Evolutionary conservation across 177 flowering plant genomes (phyloP), one percentile per base, ranked within the genome.

Genomic region (Telopea speciosissima): DNA sequence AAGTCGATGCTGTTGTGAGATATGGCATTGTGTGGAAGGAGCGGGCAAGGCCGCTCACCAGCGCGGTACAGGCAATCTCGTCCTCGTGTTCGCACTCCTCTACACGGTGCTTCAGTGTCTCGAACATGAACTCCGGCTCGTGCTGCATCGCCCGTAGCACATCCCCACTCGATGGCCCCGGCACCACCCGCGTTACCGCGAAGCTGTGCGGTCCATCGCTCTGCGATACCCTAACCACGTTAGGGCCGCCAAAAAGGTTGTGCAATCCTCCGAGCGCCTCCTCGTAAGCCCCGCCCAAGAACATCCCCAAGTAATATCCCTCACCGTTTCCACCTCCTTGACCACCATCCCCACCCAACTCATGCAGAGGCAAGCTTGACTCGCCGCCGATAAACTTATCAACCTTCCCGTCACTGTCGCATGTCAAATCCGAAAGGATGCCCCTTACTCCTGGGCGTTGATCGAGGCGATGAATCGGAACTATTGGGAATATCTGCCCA

Each of bases 231-330:
- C 97, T 88, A 24, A 91, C 91, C 16, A 96, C 93, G 74, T 96
- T 91, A 1, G 98, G 97, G n/a, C 97, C 97, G 8, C 99, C 97
- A 69, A 96, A 93, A 71, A 96, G 84, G 83, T 96, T 96, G 89
- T 96, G 99, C 40, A 91, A 63, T 9, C 99, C 98, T 4, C 99
- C 99, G 33, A 96, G 91, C 65, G 99, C 98, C 96, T 96, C 99
- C 92, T 96, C 88, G 79, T 96, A 96, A 76, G 99, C 99, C 79
- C 99, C 99, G 68, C 99, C 99, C 76, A 96, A 79, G 77, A 96
- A 96, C 99, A 96, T 90, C 67, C 99, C 98, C 87, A 93, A 62
- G 71, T 84, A 92, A 79, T 94, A 94, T 24, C 76, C 72, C 13
- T 85, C 88, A 19, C 82, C 80, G 8, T 77, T 73, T 17, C 81